These are phyloP conservation scores for Chrysochromulina tobinii DNA, from an alignment of 78 protist genomes.

Conservation along the genomic window DNA sequence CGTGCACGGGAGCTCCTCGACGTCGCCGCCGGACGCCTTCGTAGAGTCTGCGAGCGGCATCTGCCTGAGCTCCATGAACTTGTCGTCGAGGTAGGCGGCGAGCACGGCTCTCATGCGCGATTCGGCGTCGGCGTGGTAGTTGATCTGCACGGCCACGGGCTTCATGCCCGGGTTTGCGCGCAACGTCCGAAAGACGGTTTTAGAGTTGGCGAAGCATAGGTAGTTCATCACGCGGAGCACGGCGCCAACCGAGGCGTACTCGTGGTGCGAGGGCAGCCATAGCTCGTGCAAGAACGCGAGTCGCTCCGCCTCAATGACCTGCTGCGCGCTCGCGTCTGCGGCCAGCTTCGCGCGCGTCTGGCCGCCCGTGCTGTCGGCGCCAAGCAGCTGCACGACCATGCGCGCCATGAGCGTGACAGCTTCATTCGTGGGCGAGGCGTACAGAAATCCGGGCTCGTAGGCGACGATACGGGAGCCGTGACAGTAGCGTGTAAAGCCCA, in stretches of 20 bases:
- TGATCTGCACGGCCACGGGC: neutral
- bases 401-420: neutral
- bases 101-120: neutral
- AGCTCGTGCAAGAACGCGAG: neutral
- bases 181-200: neutral
- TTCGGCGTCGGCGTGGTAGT: neutral
- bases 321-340: no score
- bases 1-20: neutral
- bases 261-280: neutral
- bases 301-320: neutral
- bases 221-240: neutral
- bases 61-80: no score
- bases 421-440: neutral
- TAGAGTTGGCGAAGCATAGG: slow-evolving; percentile 3
- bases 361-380: no score
- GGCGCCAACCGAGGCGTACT: neutral
- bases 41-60: neutral
- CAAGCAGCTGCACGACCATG: neutral
- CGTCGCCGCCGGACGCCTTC: neutral
- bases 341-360: no score
- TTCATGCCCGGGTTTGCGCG: neutral
- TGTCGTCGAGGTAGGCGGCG: neutral
- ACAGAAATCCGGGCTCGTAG: neutral
- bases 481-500: slow-evolving; percentile 31
- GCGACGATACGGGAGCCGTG: slow-evolving; percentile 3